Evolutionary conservation across 2,329 filamentous ascomycete species (phyloP).

Genomic region (Fonsecaea multimorphosa): DNA sequence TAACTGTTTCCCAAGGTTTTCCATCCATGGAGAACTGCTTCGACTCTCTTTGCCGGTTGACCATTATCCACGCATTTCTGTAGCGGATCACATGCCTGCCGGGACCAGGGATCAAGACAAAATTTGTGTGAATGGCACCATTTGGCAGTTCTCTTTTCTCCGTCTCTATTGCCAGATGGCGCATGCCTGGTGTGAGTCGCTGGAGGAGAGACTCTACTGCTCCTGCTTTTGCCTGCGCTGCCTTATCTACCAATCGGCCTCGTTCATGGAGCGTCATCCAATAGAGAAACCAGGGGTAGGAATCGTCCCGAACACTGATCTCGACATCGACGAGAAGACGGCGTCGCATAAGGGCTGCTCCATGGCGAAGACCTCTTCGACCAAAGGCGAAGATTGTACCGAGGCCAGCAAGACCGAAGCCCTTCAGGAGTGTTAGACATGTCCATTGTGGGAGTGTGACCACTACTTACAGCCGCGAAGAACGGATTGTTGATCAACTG

Average conservation of each 20-base stretch:
- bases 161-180: constrained; percentile 70
- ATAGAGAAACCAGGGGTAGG: constrained; percentile 90
- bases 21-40: constrained; percentile 69
- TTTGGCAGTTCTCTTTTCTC: constrained; percentile 66
- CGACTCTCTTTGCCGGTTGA: constrained; percentile 80
- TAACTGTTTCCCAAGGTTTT: constrained; percentile 91
- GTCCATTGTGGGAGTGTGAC: not conserved
- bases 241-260: constrained; percentile 56
- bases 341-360: constrained; percentile 75
- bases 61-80: constrained; percentile 82
- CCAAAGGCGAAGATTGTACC: constrained; percentile 81
- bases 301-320: constrained; percentile 90
- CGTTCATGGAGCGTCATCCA: constrained; percentile 89
- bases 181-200: constrained; percentile 64
- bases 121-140: constrained; percentile 76
- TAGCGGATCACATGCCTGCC: constrained; percentile 88
- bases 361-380: constrained; percentile 75
- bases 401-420: constrained; percentile 88
- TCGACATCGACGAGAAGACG: constrained; percentile 94
- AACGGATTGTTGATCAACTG: constrained; percentile 57
- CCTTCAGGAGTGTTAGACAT: constrained; percentile 50
- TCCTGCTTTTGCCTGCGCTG: constrained; percentile 50
- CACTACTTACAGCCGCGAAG: constrained; percentile 55
- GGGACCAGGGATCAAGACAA: constrained; percentile 88
- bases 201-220: constrained; percentile 61